Evolutionary conservation across 2,329 filamentous ascomycete genomes (phyloP).

Genomic region (Lizonia empirigonia): DNA sequence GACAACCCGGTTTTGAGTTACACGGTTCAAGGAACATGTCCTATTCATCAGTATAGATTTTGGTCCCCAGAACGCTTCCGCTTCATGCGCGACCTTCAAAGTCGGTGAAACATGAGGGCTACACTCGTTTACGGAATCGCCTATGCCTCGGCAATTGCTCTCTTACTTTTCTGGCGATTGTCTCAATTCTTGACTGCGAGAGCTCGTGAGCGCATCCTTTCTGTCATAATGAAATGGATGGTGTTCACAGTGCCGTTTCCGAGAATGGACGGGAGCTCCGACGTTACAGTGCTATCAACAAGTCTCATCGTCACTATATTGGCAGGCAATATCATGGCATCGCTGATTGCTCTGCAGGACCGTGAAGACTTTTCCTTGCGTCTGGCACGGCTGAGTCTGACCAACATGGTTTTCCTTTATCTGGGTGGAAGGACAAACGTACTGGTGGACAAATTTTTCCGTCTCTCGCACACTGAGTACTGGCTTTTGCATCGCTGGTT

Average conservation of each 20-base stretch:
- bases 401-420: neutral
- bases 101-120: neutral
- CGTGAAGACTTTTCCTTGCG: neutral
- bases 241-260: neutral
- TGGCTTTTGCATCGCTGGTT: constrained; percentile 14
- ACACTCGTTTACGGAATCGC: neutral
- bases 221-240: neutral
- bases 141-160: neutral
- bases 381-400: neutral
- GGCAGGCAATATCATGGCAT: neutral
- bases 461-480: constrained; percentile 1
- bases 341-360: neutral
- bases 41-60: no score
- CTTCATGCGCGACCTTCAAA: no score
- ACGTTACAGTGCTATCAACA: neutral
- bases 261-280: neutral
- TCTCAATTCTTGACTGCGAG: neutral
- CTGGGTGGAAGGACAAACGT: neutral
- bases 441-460: neutral
- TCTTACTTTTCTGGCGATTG: neutral
- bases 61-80: no score
- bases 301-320: neutral
- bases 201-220: neutral
- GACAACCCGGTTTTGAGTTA: neutral
- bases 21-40: neutral